phyloP scores from a whole-genome alignment of 257 asterid species.

The Forsythia viridissima region DNA sequence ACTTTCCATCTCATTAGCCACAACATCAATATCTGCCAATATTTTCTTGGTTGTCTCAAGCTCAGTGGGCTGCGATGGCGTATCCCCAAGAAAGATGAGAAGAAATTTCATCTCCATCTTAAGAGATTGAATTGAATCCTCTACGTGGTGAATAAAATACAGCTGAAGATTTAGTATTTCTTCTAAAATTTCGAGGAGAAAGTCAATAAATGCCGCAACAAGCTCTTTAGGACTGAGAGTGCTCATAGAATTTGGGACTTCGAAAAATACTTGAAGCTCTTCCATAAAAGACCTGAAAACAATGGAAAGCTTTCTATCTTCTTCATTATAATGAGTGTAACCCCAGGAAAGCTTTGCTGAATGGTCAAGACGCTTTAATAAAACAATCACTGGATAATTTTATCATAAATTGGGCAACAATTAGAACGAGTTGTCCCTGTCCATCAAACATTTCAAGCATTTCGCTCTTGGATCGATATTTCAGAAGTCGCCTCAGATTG shows the following conservation, averaged over 20 bases:
- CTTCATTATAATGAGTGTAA: background rate
- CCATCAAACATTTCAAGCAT: too few species aligned
- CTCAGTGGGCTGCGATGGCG: constrained; percentile 13
- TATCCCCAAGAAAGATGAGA: constrained; percentile 21
- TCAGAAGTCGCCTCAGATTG: too few species aligned
- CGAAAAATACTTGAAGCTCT: background rate
- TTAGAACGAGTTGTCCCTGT: background rate
- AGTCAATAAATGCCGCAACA: constrained; percentile 18
- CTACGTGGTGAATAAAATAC: background rate
- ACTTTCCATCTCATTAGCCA: constrained; percentile 14
- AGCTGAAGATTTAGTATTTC: constrained; percentile 11
- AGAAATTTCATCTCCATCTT: constrained; percentile 21
- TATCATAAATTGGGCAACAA: background rate
- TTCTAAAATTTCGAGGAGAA: constrained; percentile 22
- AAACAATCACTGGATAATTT: too few species aligned
- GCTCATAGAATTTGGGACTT: background rate
- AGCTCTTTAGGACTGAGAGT: background rate
- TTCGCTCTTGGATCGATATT: too few species aligned
- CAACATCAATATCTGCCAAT: background rate
- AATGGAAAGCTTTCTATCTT: background rate
- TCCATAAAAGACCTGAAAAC: background rate
- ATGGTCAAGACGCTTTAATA: background rate
- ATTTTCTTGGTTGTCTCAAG: constrained; percentile 3
- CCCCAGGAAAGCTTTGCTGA: background rate
- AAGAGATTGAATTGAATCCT: background rate